Base-by-base conservation (phyloP, 106 monocot genomes). In the Dioscorea dumetorum region DNA sequence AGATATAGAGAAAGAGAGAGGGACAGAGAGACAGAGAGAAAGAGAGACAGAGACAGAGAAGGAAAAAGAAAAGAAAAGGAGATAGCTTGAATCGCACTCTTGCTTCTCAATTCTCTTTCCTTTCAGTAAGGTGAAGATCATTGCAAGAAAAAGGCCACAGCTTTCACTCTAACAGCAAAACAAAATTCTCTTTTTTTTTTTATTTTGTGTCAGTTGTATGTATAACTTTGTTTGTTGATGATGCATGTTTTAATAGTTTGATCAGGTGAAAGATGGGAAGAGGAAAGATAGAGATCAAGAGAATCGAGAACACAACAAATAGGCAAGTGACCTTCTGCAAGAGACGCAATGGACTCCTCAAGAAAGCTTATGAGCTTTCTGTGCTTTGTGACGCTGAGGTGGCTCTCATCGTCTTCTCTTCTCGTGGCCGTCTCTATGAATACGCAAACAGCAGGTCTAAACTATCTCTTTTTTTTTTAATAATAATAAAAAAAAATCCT, bases 211-310 rank as follows among this genome's bases (percentile, higher is more conserved):
- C 19, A 41, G 41, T 8, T 41, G 41, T 10, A 41, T 41, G 41
- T 10, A 41, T 41, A 10, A 41, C 41, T 41, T 41, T 41, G 6
- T 41, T 10, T 41, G 28, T 28, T 28, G 28, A 28, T 28, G 28
- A 28, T 41, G 0, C 41, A 41, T 41, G 41, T 16, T 34, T 11
- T 5, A 22, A 8, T 41, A 19, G 12, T 50, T 41, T 19, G 24
- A 17, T 33, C 19, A 18, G n/a, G 41, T 54, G 57, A 31, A 69
- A 69, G 18, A 57, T 69, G 69, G 69, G 69, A 9, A 69, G 69
- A 57, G 69, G 69, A 19, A 69, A 69, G 57, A 69, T 69, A 57
- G 69, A 69, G 57, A 69, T 69, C 69, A 69, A 69, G 69, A 69
- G 69, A 57, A 69, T 69, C 16, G 69, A 69, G 69, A 69, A 69